Conservation (phyloP, 2,329 filamentous ascomycete genomes). For the Pestalotiopsis sp. region DNA sequence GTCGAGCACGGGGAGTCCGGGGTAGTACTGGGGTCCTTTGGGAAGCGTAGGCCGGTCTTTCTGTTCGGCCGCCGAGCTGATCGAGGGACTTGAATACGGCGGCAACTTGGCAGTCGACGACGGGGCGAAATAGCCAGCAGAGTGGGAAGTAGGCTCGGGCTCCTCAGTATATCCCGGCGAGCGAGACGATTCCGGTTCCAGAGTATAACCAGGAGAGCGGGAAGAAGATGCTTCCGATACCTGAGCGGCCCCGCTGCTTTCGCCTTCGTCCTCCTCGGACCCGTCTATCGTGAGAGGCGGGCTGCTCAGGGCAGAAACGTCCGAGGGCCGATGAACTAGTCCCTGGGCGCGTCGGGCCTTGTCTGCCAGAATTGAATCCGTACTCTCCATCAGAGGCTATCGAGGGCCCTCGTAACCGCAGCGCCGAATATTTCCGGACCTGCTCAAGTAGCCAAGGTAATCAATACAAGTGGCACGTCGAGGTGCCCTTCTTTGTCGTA, state of each 20-base stretch:
- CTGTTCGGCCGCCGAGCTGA: constrained; percentile 18
- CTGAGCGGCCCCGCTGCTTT: neutral
- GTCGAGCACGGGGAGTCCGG: constrained; percentile 51
- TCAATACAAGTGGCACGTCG: neutral
- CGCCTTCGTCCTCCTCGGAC: neutral
- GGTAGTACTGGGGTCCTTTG: constrained; percentile 40
- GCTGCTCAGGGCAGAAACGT: constrained; percentile 1
- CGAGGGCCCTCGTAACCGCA: neutral
- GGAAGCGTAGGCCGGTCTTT: constrained; percentile 12
- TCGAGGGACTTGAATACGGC: constrained; percentile 31
- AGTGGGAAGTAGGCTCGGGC: neutral
- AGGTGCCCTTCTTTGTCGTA: too few species aligned
- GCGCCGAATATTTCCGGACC: neutral
- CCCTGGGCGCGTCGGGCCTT: constrained; percentile 4
- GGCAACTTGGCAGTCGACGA: constrained; percentile 19
- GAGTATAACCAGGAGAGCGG: neutral
- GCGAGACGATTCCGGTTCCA: neutral
- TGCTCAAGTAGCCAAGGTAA: neutral
- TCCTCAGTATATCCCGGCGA: neutral
- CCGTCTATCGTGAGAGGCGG: neutral
- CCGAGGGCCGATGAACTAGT: constrained; percentile 5
- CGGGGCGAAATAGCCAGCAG: neutral
- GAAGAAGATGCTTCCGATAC: neutral
- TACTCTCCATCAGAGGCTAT: constrained; percentile 1
- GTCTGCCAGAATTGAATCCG: constrained; percentile 9